A percentile compares a stretch with the other conserved stretches of the same genome.
phyloP scores from a whole-genome alignment of 2,329 filamentous ascomycete species.

The Penicillium sp. region DNA sequence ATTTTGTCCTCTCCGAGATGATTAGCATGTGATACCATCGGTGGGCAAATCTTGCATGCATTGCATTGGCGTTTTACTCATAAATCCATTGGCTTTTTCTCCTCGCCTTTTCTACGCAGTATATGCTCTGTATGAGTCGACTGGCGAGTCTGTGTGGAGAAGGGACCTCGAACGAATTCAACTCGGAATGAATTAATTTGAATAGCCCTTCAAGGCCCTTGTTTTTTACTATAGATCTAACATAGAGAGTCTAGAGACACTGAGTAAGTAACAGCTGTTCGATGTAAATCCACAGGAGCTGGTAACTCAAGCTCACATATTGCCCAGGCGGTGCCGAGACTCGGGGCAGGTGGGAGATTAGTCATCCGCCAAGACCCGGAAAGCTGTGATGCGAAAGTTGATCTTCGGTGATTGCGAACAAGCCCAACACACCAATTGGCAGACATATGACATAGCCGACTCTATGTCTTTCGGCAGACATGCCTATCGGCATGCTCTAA shows the following conservation, averaged over 20 bases:
- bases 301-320: conserved; percentile 10
- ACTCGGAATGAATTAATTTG: no score
- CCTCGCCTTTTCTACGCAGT: conserved; percentile 10
- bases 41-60: conserved; percentile 21
- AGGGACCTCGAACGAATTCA: no score
- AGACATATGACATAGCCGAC: conserved; percentile 20
- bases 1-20: conserved; percentile 18
- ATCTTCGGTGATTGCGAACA: conserved; percentile 4
- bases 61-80: conserved; percentile 23
- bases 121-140: background rate
- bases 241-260: no score
- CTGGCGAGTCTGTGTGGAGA: no score
- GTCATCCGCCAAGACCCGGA: conserved; percentile 25
- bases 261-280: no score
- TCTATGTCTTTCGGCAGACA: conserved; percentile 44
- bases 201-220: no score
- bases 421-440: conserved; percentile 21
- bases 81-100: conserved; percentile 7
- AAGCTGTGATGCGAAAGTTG: conserved; percentile 19
- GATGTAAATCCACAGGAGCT: background rate
- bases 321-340: background rate
- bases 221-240: no score
- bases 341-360: conserved; percentile 12
- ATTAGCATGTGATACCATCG: conserved; percentile 33
- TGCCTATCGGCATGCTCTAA: conserved; percentile 40